A percentile compares a stretch with the other conserved stretches of the same genome.
Evolutionary conservation across 345 rosid species (phyloP).

Genomic region (Eucalyptus rudis): DNA sequence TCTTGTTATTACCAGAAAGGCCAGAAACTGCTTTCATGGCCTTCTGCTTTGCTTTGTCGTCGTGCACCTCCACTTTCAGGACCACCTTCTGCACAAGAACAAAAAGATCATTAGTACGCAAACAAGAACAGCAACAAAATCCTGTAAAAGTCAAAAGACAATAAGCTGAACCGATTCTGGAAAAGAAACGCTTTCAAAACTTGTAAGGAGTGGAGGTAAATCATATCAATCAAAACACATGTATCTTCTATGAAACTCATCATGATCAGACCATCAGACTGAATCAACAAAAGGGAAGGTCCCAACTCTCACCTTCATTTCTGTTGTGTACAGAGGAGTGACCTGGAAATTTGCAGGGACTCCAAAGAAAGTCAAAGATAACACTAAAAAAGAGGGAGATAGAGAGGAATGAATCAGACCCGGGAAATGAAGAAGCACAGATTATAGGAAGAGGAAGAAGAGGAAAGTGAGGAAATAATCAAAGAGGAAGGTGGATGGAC

Average conservation of each 20-base stretch:
- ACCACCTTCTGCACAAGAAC: conserved; percentile 46
- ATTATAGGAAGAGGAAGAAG: not conserved
- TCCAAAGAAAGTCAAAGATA: not conserved
- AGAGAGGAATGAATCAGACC: not conserved
- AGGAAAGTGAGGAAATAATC: not conserved
- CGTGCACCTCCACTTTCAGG: conserved; percentile 33
- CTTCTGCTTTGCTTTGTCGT: conserved; percentile 33
- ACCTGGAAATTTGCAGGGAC: not conserved
- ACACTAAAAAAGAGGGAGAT: not conserved
- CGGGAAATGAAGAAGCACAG: not conserved
- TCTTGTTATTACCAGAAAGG: conserved; percentile 18
- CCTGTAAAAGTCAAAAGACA: not conserved
- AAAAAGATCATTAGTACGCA: not conserved
- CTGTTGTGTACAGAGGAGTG: not conserved
- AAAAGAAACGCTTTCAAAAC: not conserved
- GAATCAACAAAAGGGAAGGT: not conserved
- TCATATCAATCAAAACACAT: not conserved
- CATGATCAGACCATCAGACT: not conserved
- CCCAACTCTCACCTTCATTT: not conserved
- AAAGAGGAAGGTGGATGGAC: not conserved
- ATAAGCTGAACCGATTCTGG: not conserved
- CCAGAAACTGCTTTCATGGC: conserved; percentile 39
- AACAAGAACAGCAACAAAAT: not conserved
- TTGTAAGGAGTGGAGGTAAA: not conserved
- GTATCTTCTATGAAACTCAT: not conserved